Base-by-base conservation (phyloP, 352 stramenopile genomes). In the Phytophthora multivora region DNA sequence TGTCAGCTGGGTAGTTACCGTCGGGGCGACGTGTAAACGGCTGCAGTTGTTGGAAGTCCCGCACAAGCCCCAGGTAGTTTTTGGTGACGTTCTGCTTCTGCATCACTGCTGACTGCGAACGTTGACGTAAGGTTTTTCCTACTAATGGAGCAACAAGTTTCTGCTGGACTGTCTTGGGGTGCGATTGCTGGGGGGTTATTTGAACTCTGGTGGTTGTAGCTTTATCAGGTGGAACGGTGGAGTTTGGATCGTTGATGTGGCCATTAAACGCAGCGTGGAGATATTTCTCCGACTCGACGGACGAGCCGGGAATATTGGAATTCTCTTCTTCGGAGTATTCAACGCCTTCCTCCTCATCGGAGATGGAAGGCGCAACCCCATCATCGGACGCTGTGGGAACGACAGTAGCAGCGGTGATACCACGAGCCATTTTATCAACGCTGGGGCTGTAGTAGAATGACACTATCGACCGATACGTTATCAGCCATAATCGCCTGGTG, bases 31-130 rank as follows among this genome's bases (percentile, higher is more conserved):
- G 73, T 33, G 71, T 80, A 63, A 82, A 91, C 11, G 79, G 78
- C n/a, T 71, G 79, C 9, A 84, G 63, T 33, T 68, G 56, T 8
- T 75, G 75, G 45, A 82, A 89, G 36, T 84, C 74, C 15, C 69
- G 53, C 23, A 81, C 75, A 23, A 89, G 56, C 18, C 82, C 55
- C n/a, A 69, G 28, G 49, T 90, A 90, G 59, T 90, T 83, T 41
- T 81, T 85, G 8, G 71, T 77, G 40, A 88, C 21, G 39, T 49
- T 48, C 23, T 59, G 39, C 16, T 69, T 69, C 39, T 65, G 39
- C 5, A 65, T 11, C 5, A 65, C 47, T 51, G 33, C 47, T 16
- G 61, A 69, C 25, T 69, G 47, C 21, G 54, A 65, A 30, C 61
- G 47, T 25, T 60, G 47, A 10, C 46, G 53, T 19, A 64, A 57